Percentiles rank a stretch among this genome's conserved stretches.
These are phyloP conservation scores for Patellifolia procumbens DNA, from an alignment of 179 eudicot species.

Conservation along the genomic window DNA sequence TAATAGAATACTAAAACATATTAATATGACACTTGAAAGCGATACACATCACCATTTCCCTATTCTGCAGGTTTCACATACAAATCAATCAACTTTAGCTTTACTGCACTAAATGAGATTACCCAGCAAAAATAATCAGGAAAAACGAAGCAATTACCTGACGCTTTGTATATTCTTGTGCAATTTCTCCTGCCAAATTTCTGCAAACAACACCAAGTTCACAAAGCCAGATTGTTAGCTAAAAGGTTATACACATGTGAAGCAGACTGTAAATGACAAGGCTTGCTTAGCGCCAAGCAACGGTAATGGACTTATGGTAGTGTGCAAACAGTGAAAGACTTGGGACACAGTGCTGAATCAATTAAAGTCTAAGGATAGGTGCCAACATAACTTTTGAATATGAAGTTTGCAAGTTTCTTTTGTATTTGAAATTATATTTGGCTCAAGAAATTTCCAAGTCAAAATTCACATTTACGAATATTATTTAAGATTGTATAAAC, in stretches of 20 bases:
- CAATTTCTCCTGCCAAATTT: constrained; percentile 94
- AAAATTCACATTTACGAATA: background rate
- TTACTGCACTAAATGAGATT: background rate
- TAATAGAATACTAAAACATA: too few relatives aligned
- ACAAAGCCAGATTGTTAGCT: constrained; percentile 6
- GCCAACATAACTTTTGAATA: background rate
- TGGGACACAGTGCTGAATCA: background rate
- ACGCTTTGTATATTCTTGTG: constrained; percentile 69
- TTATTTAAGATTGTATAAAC: background rate
- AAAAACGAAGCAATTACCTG: constrained; percentile 43
- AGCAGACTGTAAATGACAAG: background rate
- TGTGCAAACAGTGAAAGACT: background rate
- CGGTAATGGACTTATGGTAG: too few relatives aligned
- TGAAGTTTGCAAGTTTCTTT: background rate
- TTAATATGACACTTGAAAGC: background rate
- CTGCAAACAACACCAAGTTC: constrained; percentile 34
- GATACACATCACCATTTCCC: background rate
- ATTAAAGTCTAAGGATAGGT: background rate
- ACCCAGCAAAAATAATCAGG: background rate
- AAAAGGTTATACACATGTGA: background rate
- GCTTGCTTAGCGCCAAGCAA: background rate
- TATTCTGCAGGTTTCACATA: background rate
- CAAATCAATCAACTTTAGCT: background rate
- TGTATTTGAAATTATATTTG: background rate
- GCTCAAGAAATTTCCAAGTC: background rate